phyloP scores from a whole-genome alignment of 768 basidiomycete species.

The Brasilioporus rufonigricans region DNA sequence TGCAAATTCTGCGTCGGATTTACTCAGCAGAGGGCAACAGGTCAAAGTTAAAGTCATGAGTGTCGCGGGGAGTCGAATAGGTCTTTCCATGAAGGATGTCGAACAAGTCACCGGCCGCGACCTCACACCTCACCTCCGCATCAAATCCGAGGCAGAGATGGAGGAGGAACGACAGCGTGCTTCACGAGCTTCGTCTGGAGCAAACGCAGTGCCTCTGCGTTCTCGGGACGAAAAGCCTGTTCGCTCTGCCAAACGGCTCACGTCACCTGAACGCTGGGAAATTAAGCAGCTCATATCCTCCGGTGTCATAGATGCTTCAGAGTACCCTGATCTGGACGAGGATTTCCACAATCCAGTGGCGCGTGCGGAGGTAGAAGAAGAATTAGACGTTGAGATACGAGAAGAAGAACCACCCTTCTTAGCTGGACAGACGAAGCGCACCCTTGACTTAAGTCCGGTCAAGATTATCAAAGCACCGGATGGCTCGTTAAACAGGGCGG shows the following conservation, averaged over 20 bases:
- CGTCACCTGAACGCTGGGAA: constrained; percentile 98
- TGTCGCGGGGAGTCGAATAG: constrained; percentile 73
- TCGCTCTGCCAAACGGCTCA: constrained; percentile 84
- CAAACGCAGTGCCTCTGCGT: constrained; percentile 83
- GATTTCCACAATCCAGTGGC: constrained; percentile 74
- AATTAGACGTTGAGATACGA: constrained; percentile 93
- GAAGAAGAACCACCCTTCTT: constrained; percentile 97
- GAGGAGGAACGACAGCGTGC: constrained; percentile 72
- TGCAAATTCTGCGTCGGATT: constrained; percentile 82
- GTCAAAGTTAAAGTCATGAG: constrained; percentile 99
- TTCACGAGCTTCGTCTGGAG: constrained; percentile 68
- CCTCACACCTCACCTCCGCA: constrained; percentile 90
- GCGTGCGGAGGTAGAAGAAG: constrained; percentile 89
- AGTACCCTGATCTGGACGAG: constrained; percentile 92
- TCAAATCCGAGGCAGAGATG: constrained; percentile 92
- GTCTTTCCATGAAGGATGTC: constrained; percentile 97
- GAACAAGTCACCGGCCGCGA: constrained; percentile 90
- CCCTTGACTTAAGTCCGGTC: constrained; percentile 93
- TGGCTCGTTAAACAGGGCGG: constrained; percentile 93
- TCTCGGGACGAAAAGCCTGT: constrained; percentile 49
- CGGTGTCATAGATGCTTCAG: constrained; percentile 86
- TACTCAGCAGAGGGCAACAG: constrained; percentile 77
- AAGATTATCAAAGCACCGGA: constrained; percentile 99
- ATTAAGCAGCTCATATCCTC: constrained; percentile 98
- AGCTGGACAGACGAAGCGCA: constrained; percentile 93